Conservation (phyloP, 2,329 filamentous ascomycete species). For the Clonostachys chloroleuca region DNA sequence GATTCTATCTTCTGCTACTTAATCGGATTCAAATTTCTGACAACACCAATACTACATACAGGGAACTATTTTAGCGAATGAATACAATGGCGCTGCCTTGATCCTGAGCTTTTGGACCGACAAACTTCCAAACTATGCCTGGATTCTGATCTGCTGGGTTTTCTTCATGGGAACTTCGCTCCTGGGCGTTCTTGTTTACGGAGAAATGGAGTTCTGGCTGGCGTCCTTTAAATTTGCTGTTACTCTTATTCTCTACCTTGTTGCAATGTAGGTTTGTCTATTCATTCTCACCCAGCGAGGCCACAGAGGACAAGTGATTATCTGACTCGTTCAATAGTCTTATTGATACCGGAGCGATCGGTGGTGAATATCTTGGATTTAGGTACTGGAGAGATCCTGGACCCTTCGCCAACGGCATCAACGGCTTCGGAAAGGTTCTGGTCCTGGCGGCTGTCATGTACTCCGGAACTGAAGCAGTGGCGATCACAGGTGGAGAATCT, state of each 20-base stretch:
- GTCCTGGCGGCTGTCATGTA: slow-evolving; percentile 7
- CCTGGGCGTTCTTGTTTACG: slow-evolving; percentile 6
- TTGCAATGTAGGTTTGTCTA: background rate
- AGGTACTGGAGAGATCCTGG: slow-evolving; percentile 3
- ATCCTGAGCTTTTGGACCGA: slow-evolving; percentile 1
- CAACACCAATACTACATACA: background rate
- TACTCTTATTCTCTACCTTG: background rate
- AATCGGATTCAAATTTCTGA: background rate
- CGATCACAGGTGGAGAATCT: slow-evolving; percentile 14
- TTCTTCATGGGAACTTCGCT: slow-evolving; percentile 7
- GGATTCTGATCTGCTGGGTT: slow-evolving; percentile 6
- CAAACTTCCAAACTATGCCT: slow-evolving; percentile 6
- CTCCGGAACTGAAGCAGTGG: slow-evolving; percentile 8
- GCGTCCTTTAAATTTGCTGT: slow-evolving; percentile 1
- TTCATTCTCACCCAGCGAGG: background rate
- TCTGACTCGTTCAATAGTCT: background rate
- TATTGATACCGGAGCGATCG: slow-evolving; percentile 10
- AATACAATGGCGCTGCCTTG: background rate
- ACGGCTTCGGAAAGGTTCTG: slow-evolving; percentile 6
- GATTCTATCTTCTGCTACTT: too few species aligned
- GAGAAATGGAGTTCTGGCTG: slow-evolving; percentile 8
- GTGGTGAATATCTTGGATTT: slow-evolving; percentile 10
- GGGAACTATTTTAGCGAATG: slow-evolving; percentile 5
- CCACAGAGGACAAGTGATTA: background rate
- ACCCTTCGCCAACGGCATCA: slow-evolving; percentile 4